A percentile compares a stretch with the other conserved stretches of the same genome.
These are phyloP conservation scores for Penicillium taxi DNA, from an alignment of 495 filamentous ascomycete species.

Conservation along the genomic window DNA sequence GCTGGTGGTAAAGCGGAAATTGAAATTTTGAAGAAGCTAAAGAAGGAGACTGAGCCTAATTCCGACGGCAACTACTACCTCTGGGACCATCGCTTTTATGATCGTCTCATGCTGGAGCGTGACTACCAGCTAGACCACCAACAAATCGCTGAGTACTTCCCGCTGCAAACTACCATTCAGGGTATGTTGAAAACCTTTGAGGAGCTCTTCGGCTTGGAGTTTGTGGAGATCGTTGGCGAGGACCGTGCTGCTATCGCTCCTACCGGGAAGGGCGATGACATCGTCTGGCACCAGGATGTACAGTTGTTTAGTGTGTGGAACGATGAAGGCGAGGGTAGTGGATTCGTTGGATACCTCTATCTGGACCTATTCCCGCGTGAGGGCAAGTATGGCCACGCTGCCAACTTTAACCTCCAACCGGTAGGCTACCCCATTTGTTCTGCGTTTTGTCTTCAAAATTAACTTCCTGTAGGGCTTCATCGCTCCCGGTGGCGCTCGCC, in stretches of 20 bases:
- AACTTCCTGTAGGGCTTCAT: constrained; percentile 44
- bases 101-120: constrained; percentile 85
- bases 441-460: background rate
- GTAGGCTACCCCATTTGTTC: too few relatives aligned
- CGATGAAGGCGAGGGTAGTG: constrained; percentile 53
- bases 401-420: constrained; percentile 73
- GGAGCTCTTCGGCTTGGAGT: constrained; percentile 81
- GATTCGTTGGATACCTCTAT: constrained; percentile 67
- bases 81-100: constrained; percentile 86
- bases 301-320: constrained; percentile 66
- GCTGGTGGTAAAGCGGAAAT: constrained; percentile 74
- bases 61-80: constrained; percentile 74
- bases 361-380: constrained; percentile 59
- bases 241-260: constrained; percentile 49
- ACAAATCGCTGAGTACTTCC: constrained; percentile 91
- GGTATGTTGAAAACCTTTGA: constrained; percentile 96
- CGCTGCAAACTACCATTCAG: constrained; percentile 69
- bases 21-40: constrained; percentile 61
- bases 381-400: constrained; percentile 63
- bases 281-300: constrained; percentile 66
- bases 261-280: constrained; percentile 53
- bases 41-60: constrained; percentile 62
- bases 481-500: constrained; percentile 47
- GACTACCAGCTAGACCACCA: constrained; percentile 85
- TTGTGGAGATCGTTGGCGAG: constrained; percentile 67